Percentiles rank a stretch among this genome's conserved stretches.
phyloP scores from a whole-genome alignment of 1,284 basidiomycete species.

The Marasmius sp. region DNA sequence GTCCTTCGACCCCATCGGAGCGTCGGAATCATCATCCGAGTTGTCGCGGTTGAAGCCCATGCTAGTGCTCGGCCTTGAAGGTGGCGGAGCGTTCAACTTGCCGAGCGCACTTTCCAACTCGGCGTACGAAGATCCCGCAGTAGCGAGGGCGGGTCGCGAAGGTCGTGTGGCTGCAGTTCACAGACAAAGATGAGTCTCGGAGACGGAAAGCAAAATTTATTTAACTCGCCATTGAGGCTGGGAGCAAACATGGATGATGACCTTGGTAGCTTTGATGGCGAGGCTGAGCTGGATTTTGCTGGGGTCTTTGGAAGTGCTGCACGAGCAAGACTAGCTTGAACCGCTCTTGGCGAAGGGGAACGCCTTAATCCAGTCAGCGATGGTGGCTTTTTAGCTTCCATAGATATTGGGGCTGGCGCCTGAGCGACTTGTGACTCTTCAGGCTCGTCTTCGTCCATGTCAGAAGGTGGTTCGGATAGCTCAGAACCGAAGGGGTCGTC shows the following conservation, averaged over 20 bases:
- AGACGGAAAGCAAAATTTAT: no score
- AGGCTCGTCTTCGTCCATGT: background rate
- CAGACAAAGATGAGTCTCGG: background rate
- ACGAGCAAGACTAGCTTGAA: background rate
- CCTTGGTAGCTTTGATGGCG: background rate
- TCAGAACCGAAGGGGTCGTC: background rate
- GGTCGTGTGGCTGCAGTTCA: background rate
- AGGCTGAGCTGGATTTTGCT: background rate
- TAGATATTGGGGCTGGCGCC: background rate
- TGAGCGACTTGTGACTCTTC: background rate
- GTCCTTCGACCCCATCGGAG: slow-evolving; percentile 17
- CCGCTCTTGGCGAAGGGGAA: background rate
- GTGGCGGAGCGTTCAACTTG: slow-evolving; percentile 60
- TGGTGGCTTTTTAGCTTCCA: background rate
- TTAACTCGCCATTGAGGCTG: background rate
- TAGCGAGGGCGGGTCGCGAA: background rate
- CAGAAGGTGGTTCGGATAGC: background rate
- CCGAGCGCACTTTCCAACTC: slow-evolving; percentile 61
- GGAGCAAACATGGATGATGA: slow-evolving; percentile 1
- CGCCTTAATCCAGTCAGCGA: background rate
- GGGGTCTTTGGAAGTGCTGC: background rate
- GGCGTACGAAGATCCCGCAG: slow-evolving; percentile 36
- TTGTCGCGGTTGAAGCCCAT: slow-evolving; percentile 54
- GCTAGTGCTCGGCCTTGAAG: slow-evolving; percentile 61
- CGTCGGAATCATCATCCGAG: slow-evolving; percentile 22